Conservation (phyloP, 2,329 filamentous ascomycete genomes). For the Lizonia empirigonia region DNA sequence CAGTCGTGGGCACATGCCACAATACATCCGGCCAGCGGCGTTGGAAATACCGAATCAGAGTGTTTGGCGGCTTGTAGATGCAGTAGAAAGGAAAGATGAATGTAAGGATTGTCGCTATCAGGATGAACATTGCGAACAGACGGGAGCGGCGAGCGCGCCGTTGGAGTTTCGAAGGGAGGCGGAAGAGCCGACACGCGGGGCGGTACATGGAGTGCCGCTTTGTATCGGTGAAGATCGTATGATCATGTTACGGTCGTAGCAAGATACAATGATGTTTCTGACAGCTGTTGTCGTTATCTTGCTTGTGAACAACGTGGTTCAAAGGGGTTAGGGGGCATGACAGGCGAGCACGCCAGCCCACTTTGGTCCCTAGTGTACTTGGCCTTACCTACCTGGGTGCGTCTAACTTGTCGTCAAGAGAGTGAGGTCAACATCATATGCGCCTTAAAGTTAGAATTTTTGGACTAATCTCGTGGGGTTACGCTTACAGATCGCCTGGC, state of each 20-base stretch:
- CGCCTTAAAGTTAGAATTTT: too few species aligned
- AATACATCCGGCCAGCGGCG: conserved; percentile 77
- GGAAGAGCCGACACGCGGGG: conserved; percentile 38
- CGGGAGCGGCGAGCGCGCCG: conserved; percentile 46
- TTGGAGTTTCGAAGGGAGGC: conserved; percentile 43
- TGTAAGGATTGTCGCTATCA: conserved; percentile 32
- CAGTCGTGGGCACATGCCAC: conserved; percentile 66
- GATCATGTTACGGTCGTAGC: conserved; percentile 3
- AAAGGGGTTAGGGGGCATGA: too few species aligned
- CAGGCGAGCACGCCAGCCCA: too few species aligned
- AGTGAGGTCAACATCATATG: too few species aligned
- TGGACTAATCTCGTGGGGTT: too few species aligned
- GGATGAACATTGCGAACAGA: conserved; percentile 46
- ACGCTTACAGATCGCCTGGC: too few species aligned
- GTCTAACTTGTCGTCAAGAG: too few species aligned
- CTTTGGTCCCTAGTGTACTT: too few species aligned
- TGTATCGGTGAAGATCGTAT: not conserved
- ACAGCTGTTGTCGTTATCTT: not conserved
- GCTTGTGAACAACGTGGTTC: conserved; percentile 1
- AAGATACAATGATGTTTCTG: not conserved
- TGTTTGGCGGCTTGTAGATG: conserved; percentile 80
- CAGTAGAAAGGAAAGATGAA: conserved; percentile 59
- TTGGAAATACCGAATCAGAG: conserved; percentile 73
- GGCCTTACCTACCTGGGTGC: too few species aligned
- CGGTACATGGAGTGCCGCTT: conserved; percentile 32